These are phyloP conservation scores for Microbotryum saponariae DNA, from an alignment of 1,284 basidiomycete species.

Conservation along the genomic window DNA sequence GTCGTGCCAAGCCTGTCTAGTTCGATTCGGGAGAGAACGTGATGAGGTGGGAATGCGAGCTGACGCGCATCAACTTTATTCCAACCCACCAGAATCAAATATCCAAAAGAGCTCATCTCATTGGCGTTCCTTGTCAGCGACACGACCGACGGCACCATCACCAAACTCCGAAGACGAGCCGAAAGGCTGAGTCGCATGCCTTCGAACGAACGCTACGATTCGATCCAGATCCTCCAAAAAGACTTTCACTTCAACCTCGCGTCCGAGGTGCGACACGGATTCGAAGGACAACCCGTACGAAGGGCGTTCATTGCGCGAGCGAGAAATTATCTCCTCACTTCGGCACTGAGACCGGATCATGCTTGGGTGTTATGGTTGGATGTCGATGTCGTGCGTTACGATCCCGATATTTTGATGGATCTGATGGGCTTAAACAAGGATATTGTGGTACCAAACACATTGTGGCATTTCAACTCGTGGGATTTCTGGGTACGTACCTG, in stretches of 20 bases:
- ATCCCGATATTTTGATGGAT: conserved; percentile 22
- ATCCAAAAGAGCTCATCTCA: conserved; percentile 19
- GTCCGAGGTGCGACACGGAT: conserved; percentile 16
- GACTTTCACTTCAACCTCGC: conserved; percentile 21
- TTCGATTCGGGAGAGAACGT: too few relatives aligned
- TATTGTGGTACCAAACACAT: conserved; percentile 21
- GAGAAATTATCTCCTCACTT: conserved; percentile 20
- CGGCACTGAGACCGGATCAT: conserved; percentile 13
- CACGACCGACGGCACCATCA: conserved; percentile 19
- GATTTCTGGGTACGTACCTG: conserved; percentile 22
- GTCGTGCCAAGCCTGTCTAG: too few relatives aligned
- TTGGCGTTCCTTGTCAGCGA: conserved; percentile 28
- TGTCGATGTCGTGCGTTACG: conserved; percentile 28
- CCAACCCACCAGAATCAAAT: not conserved
- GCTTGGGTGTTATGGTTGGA: conserved; percentile 26
- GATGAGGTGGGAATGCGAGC: not conserved
- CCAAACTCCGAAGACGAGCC: conserved; percentile 12
- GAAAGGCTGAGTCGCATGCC: not conserved
- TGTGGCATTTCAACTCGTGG: conserved; percentile 22
- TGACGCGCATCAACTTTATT: not conserved
- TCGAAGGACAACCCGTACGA: conserved; percentile 24
- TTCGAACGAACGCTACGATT: conserved; percentile 8
- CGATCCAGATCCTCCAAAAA: conserved; percentile 19
- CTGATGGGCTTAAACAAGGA: conserved; percentile 27
- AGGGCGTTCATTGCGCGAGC: conserved; percentile 22